phyloP scores from a whole-genome alignment of 225 moss, liverwort and hornwort species.

The Lunularia cruciata region DNA sequence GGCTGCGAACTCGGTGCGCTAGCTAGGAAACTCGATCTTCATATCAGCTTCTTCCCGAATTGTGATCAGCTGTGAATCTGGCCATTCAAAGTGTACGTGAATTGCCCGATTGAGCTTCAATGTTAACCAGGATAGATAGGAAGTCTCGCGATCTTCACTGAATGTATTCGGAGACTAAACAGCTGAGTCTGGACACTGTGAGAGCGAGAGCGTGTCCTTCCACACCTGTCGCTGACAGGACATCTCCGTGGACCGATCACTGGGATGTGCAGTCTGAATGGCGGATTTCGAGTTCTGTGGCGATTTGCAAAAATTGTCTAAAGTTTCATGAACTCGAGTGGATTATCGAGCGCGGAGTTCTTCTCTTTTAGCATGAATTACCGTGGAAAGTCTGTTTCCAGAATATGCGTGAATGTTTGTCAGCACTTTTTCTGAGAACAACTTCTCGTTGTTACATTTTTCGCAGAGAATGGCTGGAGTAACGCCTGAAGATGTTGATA shows the following conservation, averaged over 20 bases:
- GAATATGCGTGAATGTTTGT: no score
- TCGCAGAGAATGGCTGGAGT: slow-evolving; percentile 37
- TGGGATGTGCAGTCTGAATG: no score
- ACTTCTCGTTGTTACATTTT: slow-evolving; percentile 36
- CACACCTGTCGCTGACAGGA: no score
- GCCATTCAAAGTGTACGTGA: slow-evolving; percentile 3
- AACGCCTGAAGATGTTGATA: slow-evolving; percentile 20
- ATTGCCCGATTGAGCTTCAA: not conserved
- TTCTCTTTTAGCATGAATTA: not conserved
- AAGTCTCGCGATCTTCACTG: not conserved
- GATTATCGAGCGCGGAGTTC: not conserved
- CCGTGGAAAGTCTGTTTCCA: not conserved
- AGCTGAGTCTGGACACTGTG: no score
- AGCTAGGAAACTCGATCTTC: no score
- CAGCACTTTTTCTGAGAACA: slow-evolving; percentile 30
- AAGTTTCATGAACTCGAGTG: not conserved
- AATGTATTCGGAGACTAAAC: not conserved
- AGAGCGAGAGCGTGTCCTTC: no score
- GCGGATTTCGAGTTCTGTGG: not conserved
- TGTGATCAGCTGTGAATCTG: no score
- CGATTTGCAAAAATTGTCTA: not conserved
- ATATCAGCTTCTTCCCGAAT: no score
- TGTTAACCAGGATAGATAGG: not conserved
- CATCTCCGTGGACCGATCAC: no score
- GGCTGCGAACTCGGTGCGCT: no score